A percentile compares a stretch with the other conserved stretches of the same genome.
Conservation (phyloP, 2,329 filamentous ascomycete species). For the Cordyceps fumosorosea region DNA sequence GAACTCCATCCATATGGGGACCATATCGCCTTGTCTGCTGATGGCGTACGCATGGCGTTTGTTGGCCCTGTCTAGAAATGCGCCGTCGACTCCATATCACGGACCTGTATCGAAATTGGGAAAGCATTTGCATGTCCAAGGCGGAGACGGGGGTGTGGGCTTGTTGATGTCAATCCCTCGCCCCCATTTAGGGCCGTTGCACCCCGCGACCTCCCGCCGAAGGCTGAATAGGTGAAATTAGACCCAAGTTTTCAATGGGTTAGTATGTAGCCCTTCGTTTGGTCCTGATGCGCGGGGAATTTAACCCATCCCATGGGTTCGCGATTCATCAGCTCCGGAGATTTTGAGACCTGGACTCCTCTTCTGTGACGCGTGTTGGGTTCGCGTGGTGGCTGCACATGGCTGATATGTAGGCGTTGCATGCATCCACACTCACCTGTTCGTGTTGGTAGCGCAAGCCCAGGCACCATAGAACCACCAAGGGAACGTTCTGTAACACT, state of each 20-base stretch:
- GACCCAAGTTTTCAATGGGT: neutral
- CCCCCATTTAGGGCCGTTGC: neutral
- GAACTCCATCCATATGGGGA: neutral
- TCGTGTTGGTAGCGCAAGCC: neutral
- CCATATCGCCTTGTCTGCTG: neutral
- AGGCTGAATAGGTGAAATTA: neutral
- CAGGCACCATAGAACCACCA: neutral
- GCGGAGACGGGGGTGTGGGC: neutral
- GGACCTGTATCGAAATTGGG: conserved; percentile 12
- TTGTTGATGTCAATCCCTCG: neutral
- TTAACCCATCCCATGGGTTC: neutral
- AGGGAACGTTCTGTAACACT: neutral
- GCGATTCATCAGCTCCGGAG: neutral
- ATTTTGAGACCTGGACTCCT: neutral
- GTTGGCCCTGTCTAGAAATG: neutral
- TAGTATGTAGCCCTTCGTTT: neutral
- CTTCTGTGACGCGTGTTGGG: neutral
- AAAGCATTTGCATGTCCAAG: neutral
- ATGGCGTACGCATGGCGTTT: conserved; percentile 6
- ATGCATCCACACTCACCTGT: neutral
- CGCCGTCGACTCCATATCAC: conserved; percentile 6
- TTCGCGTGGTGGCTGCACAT: neutral
- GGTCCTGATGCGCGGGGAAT: neutral
- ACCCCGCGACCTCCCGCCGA: neutral
- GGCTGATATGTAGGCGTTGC: neutral